Evolutionary conservation across 805 yeast genomes (phyloP).

Genomic region (Kodamaea neixiangensis): DNA sequence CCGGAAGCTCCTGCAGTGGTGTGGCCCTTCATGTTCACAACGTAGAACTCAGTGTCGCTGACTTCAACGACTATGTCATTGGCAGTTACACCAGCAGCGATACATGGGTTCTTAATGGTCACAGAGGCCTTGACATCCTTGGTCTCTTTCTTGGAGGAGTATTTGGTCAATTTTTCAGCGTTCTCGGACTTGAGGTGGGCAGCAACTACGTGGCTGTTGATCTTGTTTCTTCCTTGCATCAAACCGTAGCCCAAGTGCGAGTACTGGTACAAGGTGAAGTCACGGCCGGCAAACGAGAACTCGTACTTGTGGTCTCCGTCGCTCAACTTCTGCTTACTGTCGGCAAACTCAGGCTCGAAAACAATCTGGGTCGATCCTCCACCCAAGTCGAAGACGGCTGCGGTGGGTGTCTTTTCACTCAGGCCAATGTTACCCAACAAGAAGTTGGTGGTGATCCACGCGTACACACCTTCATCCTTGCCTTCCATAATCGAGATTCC

Average conservation of each 20-base stretch:
- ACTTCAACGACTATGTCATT: slow-evolving; percentile 61
- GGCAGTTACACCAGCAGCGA: slow-evolving; percentile 75
- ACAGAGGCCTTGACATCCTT: slow-evolving; percentile 43
- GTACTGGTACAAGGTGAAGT: slow-evolving; percentile 84
- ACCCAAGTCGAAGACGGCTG: slow-evolving; percentile 96
- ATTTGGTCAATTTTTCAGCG: slow-evolving; percentile 22
- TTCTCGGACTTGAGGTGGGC: slow-evolving; percentile 39
- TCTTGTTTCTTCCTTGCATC: slow-evolving; percentile 87
- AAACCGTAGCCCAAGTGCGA: slow-evolving; percentile 96
- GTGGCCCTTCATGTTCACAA: slow-evolving; percentile 69
- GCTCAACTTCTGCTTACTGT: slow-evolving; percentile 57
- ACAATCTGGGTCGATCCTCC: slow-evolving; percentile 99
- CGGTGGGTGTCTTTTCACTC: slow-evolving; percentile 76
- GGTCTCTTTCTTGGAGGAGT: slow-evolving; percentile 32
- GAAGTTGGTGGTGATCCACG: slow-evolving; percentile 97
- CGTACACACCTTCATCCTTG: slow-evolving; percentile 95
- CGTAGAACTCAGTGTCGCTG: slow-evolving; percentile 43
- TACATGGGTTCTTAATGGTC: slow-evolving; percentile 75
- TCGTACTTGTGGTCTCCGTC: slow-evolving; percentile 89
- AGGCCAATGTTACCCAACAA: slow-evolving; percentile 90
- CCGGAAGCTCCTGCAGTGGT: slow-evolving; percentile 50
- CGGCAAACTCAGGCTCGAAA: slow-evolving; percentile 80
- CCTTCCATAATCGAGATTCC: slow-evolving; percentile 96
- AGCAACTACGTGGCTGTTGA: slow-evolving; percentile 66
- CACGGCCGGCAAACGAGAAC: slow-evolving; percentile 76